Evolutionary conservation across 805 yeast species (phyloP).

Genomic region (Myxozyma neotropica): DNA sequence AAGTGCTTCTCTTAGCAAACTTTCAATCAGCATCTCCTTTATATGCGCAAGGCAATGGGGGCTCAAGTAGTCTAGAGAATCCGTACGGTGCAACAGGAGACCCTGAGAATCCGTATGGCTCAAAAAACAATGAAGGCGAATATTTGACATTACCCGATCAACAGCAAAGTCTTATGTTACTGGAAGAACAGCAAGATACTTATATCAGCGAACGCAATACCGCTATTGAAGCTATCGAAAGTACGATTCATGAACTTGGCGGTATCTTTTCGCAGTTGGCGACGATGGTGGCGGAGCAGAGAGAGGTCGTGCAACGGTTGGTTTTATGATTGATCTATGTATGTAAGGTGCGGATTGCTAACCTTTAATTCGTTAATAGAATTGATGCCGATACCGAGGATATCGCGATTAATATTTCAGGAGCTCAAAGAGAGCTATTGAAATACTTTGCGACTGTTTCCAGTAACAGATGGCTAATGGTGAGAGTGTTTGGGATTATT

Average conservation of each 20-base stretch:
- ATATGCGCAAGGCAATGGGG: conserved; percentile 32
- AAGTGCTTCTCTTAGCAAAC: conserved; percentile 14
- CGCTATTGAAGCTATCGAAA: conserved; percentile 95
- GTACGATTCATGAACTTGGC: conserved; percentile 97
- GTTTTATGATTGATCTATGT: neutral
- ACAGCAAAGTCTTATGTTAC: conserved; percentile 74
- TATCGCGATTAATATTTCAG: conserved; percentile 80
- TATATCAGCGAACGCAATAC: conserved; percentile 81
- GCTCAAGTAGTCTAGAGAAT: conserved; percentile 25
- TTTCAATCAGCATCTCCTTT: conserved; percentile 43
- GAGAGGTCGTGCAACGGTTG: conserved; percentile 84
- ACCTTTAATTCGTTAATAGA: conserved; percentile 13
- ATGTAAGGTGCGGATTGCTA: neutral
- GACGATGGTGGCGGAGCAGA: conserved; percentile 96
- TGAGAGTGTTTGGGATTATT: conserved; percentile 84
- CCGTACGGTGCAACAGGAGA: conserved; percentile 28
- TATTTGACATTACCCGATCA: conserved; percentile 78
- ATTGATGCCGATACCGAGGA: conserved; percentile 96
- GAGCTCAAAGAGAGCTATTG: conserved; percentile 91
- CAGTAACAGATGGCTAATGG: conserved; percentile 88
- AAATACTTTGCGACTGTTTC: conserved; percentile 87
- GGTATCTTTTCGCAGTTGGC: conserved; percentile 91
- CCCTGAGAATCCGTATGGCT: conserved; percentile 31
- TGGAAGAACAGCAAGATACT: conserved; percentile 77
- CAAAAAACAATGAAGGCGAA: conserved; percentile 45